These are phyloP conservation scores for Apiospora rasikravindrae DNA, from an alignment of 2,329 filamentous ascomycete genomes.

Conservation along the genomic window DNA sequence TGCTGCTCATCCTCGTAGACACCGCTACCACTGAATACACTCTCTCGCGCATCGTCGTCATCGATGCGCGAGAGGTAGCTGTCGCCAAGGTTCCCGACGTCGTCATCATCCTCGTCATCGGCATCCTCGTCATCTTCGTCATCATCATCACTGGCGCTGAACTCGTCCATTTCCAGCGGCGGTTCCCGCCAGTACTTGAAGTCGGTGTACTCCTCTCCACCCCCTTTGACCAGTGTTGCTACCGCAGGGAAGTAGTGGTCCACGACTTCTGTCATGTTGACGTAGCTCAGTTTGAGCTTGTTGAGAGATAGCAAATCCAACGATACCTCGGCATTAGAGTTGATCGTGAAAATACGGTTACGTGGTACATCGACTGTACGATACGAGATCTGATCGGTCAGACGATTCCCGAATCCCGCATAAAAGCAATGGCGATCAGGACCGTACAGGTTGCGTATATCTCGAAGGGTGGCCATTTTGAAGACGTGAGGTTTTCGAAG, in stretches of 20 bases:
- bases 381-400: constrained; percentile 96
- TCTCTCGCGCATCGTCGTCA: constrained; percentile 47
- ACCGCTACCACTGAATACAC: constrained; percentile 48
- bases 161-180: constrained; percentile 84
- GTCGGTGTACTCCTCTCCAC: constrained; percentile 94
- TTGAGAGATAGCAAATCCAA: constrained; percentile 89
- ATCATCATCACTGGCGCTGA: constrained; percentile 74
- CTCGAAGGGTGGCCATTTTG: constrained; percentile 97
- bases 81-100: constrained; percentile 50
- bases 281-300: constrained; percentile 95
- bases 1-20: constrained; percentile 51
- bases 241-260: constrained; percentile 98
- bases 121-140: constrained; percentile 42
- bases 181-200: constrained; percentile 95
- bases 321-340: constrained; percentile 94
- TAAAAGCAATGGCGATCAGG: constrained; percentile 85
- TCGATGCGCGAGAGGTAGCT: constrained; percentile 48
- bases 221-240: constrained; percentile 82
- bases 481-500: constrained; percentile 96
- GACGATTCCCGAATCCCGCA: constrained; percentile 93
- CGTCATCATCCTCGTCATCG: constrained; percentile 43
- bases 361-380: constrained; percentile 94
- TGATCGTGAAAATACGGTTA: constrained; percentile 97
- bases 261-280: constrained; percentile 95
- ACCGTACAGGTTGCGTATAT: constrained; percentile 89